Evolutionary conservation across 805 yeast species (phyloP).

Genomic region (Hanseniaspora vineae): DNA sequence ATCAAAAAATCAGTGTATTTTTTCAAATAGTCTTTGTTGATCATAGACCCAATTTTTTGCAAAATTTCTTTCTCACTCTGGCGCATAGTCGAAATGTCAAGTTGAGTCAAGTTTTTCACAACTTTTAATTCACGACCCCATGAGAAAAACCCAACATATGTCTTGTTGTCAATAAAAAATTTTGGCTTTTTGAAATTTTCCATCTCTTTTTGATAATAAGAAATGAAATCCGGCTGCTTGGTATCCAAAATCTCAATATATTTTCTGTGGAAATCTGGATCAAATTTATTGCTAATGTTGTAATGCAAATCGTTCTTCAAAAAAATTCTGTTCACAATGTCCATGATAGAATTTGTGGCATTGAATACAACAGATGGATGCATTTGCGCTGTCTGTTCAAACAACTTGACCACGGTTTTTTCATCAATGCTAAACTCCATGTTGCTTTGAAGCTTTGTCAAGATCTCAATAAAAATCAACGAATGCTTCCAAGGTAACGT

Average conservation of each 20-base stretch:
- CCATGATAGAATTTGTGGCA: conserved; percentile 46
- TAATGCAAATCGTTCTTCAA: conserved; percentile 35
- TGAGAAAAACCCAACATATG: conserved; percentile 55
- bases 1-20: conserved; percentile 38
- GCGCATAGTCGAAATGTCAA: background rate
- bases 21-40: conserved; percentile 49
- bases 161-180: conserved; percentile 45
- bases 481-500: conserved; percentile 42
- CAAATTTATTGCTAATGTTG: conserved; percentile 31
- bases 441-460: conserved; percentile 41
- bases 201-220: conserved; percentile 39
- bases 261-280: conserved; percentile 23
- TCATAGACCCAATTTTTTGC: conserved; percentile 27
- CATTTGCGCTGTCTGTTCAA: conserved; percentile 36
- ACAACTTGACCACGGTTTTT: conserved; percentile 31
- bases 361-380: conserved; percentile 58
- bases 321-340: conserved; percentile 34
- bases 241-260: conserved; percentile 34
- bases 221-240: conserved; percentile 25
- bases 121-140: conserved; percentile 53
- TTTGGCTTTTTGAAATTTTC: conserved; percentile 31
- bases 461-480: conserved; percentile 33
- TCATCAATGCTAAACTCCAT: conserved; percentile 33
- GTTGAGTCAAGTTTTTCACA: conserved; percentile 23
- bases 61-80: conserved; percentile 20